A percentile compares a stretch with the other conserved stretches of the same genome.
Evolutionary conservation across 2,329 filamentous ascomycete species (phyloP).

Genomic region (Didymella glomerata): DNA sequence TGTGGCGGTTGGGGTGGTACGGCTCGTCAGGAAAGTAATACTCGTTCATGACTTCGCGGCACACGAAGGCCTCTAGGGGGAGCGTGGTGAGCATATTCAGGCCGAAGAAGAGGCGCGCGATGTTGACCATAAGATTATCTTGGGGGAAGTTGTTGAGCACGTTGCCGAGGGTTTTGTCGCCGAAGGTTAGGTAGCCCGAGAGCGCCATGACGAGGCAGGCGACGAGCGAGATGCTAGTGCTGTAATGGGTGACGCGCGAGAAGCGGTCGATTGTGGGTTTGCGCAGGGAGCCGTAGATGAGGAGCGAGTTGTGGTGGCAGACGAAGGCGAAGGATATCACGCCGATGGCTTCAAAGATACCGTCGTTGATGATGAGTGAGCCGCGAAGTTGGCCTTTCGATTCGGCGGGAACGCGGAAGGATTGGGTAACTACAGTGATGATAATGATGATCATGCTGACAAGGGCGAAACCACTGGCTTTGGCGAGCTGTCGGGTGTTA

Average conservation of each 20-base stretch:
- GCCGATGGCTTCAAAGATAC: conserved; percentile 94
- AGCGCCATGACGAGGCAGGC: conserved; percentile 90
- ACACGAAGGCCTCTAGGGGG: conserved; percentile 96
- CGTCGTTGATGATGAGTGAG: conserved; percentile 79
- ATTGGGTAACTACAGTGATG: conserved; percentile 85
- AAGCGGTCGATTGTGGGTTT: conserved; percentile 97
- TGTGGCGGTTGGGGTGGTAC: conserved; percentile 83
- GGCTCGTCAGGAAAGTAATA: conserved; percentile 78
- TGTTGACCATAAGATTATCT: conserved; percentile 91
- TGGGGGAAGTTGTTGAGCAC: conserved; percentile 97
- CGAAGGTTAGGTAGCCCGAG: conserved; percentile 90
- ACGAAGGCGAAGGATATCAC: conserved; percentile 93
- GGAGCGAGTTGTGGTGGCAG: conserved; percentile 91
- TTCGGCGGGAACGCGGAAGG: conserved; percentile 75
- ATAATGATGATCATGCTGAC: conserved; percentile 94
- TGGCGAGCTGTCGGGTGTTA: conserved; percentile 74
- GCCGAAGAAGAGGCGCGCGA: conserved; percentile 93
- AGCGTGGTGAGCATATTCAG: conserved; percentile 99
- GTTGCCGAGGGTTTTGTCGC: conserved; percentile 89
- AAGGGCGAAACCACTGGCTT: conserved; percentile 91
- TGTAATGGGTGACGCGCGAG: conserved; percentile 90
- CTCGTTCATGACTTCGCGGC: conserved; percentile 92
- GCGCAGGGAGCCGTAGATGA: conserved; percentile 95
- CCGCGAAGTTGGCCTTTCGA: conserved; percentile 75
- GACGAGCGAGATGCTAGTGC: conserved; percentile 87